A percentile compares a stretch with the other conserved stretches of the same genome.
Conservation (phyloP, 2,329 filamentous ascomycete species). For the Coniella vitis region DNA sequence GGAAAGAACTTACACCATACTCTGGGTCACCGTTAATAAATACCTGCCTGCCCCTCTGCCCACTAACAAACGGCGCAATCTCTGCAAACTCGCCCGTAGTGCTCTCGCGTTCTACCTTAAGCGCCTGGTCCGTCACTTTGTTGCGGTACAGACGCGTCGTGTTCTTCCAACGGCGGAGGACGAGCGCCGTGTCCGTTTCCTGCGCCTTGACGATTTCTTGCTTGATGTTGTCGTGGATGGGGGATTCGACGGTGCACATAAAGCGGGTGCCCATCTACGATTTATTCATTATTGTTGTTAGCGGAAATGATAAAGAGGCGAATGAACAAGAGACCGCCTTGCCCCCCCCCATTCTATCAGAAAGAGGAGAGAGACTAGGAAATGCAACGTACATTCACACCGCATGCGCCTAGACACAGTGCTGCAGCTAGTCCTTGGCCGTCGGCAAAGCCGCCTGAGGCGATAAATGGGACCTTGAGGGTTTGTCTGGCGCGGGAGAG, state of each 20-base stretch:
- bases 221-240: conserved; percentile 91
- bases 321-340: no score
- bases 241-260: conserved; percentile 91
- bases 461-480: conserved; percentile 84
- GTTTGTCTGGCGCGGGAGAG: conserved; percentile 78
- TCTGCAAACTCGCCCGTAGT: conserved; percentile 82
- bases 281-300: not conserved
- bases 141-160: conserved; percentile 85
- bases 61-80: conserved; percentile 79
- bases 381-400: conserved; percentile 59
- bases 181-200: conserved; percentile 85
- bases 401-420: conserved; percentile 80
- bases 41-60: conserved; percentile 83
- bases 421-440: conserved; percentile 89
- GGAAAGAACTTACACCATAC: conserved; percentile 61
- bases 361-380: not conserved
- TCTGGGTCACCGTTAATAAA: conserved; percentile 89
- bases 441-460: conserved; percentile 91
- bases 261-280: conserved; percentile 83
- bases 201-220: conserved; percentile 79
- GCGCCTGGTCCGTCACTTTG: conserved; percentile 73
- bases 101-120: conserved; percentile 78
- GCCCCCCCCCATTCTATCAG: no score
- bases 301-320: no score
- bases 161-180: conserved; percentile 88